Conservation (phyloP, 2,329 filamentous ascomycete genomes). For the Thielaviopsis euricoi region DNA sequence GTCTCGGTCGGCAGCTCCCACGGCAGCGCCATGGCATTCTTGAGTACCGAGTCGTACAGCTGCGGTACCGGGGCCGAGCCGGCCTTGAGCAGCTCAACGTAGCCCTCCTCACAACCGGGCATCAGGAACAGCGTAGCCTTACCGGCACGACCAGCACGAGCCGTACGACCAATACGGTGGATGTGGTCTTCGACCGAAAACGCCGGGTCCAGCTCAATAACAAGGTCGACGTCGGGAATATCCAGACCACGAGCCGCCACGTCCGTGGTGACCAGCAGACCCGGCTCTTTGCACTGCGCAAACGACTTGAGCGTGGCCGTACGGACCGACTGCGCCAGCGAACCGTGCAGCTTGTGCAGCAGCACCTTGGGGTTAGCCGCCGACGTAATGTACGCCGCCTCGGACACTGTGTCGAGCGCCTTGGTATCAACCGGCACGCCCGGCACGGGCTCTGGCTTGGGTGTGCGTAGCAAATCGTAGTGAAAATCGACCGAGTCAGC, state of each 20-base stretch:
- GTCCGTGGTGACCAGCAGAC: slow-evolving; percentile 82
- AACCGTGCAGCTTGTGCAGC: slow-evolving; percentile 79
- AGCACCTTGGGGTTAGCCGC: slow-evolving; percentile 57
- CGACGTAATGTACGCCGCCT: slow-evolving; percentile 56
- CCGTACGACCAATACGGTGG: slow-evolving; percentile 86
- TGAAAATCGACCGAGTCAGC: slow-evolving; percentile 96
- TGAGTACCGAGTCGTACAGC: slow-evolving; percentile 37
- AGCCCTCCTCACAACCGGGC: slow-evolving; percentile 82
- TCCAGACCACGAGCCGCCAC: slow-evolving; percentile 92
- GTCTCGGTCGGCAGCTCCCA: slow-evolving; percentile 58
- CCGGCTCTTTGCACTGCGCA: slow-evolving; percentile 53
- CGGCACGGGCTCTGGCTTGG: slow-evolving; percentile 10
- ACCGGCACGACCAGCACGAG: slow-evolving; percentile 76
- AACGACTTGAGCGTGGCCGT: slow-evolving; percentile 77
- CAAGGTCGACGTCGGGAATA: slow-evolving; percentile 83
- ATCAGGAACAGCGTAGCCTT: slow-evolving; percentile 79
- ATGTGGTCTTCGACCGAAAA: slow-evolving; percentile 89
- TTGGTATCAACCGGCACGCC: slow-evolving; percentile 4
- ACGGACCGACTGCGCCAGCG: slow-evolving; percentile 70
- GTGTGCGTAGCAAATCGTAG: slow-evolving; percentile 52
- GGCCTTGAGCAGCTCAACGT: slow-evolving; percentile 55
- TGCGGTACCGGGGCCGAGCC: slow-evolving; percentile 30
- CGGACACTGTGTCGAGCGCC: slow-evolving; percentile 45
- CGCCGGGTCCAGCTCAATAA: slow-evolving; percentile 90
- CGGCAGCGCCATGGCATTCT: slow-evolving; percentile 46